A percentile compares a stretch with the other conserved stretches of the same genome.
Evolutionary conservation across 2,329 filamentous ascomycete species (phyloP).

Genomic region (Aspergillus piperis): DNA sequence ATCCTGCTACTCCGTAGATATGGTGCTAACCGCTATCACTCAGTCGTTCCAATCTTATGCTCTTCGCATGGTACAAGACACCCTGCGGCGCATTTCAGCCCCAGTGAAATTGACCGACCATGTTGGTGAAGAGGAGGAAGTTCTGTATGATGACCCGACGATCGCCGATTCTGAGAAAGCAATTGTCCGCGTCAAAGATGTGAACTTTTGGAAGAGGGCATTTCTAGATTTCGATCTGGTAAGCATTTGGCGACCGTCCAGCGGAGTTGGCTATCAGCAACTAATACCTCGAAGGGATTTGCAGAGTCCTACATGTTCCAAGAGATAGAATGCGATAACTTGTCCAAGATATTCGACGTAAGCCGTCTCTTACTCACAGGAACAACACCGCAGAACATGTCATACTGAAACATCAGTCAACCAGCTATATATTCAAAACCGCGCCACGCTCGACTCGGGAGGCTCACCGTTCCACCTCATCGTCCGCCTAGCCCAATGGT

Average conservation of each 20-base stretch:
- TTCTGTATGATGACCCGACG: not conserved
- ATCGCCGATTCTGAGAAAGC: not conserved
- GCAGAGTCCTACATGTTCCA: conserved; percentile 73
- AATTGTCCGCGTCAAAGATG: not conserved
- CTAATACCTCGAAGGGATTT: conserved; percentile 54
- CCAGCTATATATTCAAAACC: conserved; percentile 70
- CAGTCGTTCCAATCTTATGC: not conserved
- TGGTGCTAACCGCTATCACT: not conserved
- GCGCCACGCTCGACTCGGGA: conserved; percentile 40
- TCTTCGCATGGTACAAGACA: not conserved
- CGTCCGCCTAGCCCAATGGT: conserved; percentile 46
- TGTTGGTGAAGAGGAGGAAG: not conserved
- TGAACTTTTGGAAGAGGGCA: not conserved
- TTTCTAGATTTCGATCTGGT: conserved; percentile 7
- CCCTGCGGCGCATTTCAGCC: not conserved
- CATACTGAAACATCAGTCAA: not conserved
- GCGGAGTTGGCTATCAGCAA: not conserved
- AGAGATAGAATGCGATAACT: conserved; percentile 66
- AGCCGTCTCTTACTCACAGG: not conserved
- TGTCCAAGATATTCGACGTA: conserved; percentile 69
- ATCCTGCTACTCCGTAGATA: not conserved
- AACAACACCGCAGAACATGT: not conserved
- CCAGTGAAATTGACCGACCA: not conserved
- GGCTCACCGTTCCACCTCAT: conserved; percentile 11
- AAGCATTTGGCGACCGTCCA: not conserved